Base-by-base conservation (phyloP, 164 flowering plant species). In the Chloranthus sessilifolius region DNA sequence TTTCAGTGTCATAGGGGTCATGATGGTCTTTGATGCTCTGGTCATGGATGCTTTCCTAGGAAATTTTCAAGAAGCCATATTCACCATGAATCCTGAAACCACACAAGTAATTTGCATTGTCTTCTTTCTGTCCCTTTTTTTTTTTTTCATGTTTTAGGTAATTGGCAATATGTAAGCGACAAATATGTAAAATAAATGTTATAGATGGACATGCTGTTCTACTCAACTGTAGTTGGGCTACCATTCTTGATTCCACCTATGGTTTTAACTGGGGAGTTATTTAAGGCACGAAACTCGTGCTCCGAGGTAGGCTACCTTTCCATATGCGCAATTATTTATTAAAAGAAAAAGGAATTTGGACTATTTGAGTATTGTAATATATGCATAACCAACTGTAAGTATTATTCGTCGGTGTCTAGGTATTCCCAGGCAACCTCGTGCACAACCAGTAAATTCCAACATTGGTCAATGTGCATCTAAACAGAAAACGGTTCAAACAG, bases 181-280 rank as follows among this genome's bases (percentile, higher is more conserved):
- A n/a, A n/a, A n/a, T n/a, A n/a, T n/a, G n/a, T n/a, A n/a, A n/a
- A n/a, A n/a, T n/a, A n/a, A n/a, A n/a, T n/a, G n/a, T 22, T 10
- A 12, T 73, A 92, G 96, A 88, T 76, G 78, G 98, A 92, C 71
- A 92, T 92, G 98, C 71, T 92, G 6, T 92, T 92, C 50, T 92
- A 96, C 74, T 92, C 98, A 1, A 92, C 96, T 0, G 76, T 84
- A 14, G 88, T 88, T 2, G 98, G 98, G 19, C 61, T 88, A 59
- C 98, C 94, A 8, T 78, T 88, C 75, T 71, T 92, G 73, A 73
- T 92, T 45, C 90, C 91, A 9, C 98, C 98, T 30, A 92, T 92
- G 98, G 10, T 92, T 47, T 38, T 88, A 15, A 92, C 96, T 1
- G 96, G 96, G 42, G 98, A 92, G 52, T 46, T 92, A 17, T 77